phyloP scores from a whole-genome alignment of 495 filamentous ascomycete genomes.

The Aspergillus avenaceus region DNA sequence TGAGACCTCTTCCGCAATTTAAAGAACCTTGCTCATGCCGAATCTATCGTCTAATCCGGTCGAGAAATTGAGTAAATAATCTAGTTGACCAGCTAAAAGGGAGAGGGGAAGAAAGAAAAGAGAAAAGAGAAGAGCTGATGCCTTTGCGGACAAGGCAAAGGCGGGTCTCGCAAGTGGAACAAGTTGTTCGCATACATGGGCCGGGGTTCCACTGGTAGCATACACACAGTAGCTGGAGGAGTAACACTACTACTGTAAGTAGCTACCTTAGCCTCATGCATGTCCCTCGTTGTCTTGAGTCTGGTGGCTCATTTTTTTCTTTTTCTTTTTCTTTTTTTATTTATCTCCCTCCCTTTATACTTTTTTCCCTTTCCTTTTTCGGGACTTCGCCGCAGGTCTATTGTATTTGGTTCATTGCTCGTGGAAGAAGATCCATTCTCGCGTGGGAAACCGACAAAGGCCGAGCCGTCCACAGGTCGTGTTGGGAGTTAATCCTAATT shows the following conservation, averaged over 20 bases:
- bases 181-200: background rate
- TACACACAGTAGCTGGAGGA: too few relatives aligned
- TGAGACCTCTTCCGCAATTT: background rate
- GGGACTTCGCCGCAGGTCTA: background rate
- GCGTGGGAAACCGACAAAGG: conserved; percentile 12
- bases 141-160: background rate
- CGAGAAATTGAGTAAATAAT: background rate
- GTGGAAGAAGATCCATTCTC: conserved; percentile 14
- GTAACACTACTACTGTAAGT: background rate
- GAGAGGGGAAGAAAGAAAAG: too few relatives aligned
- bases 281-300: background rate
- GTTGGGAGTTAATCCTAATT: background rate
- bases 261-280: background rate
- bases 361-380: background rate
- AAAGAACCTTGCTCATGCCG: background rate
- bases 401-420: conserved; percentile 4
- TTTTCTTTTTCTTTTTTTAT: conserved; percentile 1
- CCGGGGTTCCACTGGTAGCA: too few relatives aligned
- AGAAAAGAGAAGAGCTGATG: background rate
- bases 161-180: background rate
- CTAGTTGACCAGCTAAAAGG: too few relatives aligned
- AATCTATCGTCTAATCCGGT: background rate
- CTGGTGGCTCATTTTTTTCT: background rate
- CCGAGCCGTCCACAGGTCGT: conserved; percentile 9
- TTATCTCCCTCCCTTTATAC: background rate